Evolutionary conservation across 208 protist genomes (phyloP).

Genomic region (Trypanosoma avium): DNA sequence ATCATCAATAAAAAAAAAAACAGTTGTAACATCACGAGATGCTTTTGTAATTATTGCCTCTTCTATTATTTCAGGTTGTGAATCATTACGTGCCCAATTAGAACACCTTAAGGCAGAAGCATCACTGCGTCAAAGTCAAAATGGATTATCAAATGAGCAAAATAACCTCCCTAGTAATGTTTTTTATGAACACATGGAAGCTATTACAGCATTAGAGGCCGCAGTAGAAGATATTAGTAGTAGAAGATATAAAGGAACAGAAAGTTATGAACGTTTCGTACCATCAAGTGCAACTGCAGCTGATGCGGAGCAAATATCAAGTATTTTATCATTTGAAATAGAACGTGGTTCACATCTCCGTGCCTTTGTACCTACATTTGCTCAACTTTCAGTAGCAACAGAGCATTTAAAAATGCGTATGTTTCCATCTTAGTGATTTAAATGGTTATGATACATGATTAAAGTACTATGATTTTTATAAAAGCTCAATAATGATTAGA

Average conservation of each 20-base stretch:
- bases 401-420: conserved; percentile 40
- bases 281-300: conserved; percentile 55
- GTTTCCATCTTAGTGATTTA: too few species aligned
- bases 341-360: conserved; percentile 53
- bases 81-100: conserved; percentile 47
- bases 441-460: not conserved
- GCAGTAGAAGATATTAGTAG: conserved; percentile 28
- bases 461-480: not conserved
- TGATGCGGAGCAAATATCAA: conserved; percentile 40
- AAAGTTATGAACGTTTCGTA: conserved; percentile 13
- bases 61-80: conserved; percentile 50
- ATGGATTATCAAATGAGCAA: conserved; percentile 12
- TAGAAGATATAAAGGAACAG: conserved; percentile 9
- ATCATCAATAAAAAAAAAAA: conserved; percentile 2
- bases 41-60: conserved; percentile 26
- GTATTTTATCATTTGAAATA: conserved; percentile 58
- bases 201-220: conserved; percentile 22
- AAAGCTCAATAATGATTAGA: not conserved
- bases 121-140: too few species aligned
- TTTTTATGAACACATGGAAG: conserved; percentile 28
- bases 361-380: conserved; percentile 81
- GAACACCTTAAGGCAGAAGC: conserved; percentile 30
- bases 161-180: conserved; percentile 2
- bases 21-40: conserved; percentile 13
- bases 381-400: conserved; percentile 68